Conservation (phyloP, 495 filamentous ascomycete genomes). For the Elasticomyces elasticus region DNA sequence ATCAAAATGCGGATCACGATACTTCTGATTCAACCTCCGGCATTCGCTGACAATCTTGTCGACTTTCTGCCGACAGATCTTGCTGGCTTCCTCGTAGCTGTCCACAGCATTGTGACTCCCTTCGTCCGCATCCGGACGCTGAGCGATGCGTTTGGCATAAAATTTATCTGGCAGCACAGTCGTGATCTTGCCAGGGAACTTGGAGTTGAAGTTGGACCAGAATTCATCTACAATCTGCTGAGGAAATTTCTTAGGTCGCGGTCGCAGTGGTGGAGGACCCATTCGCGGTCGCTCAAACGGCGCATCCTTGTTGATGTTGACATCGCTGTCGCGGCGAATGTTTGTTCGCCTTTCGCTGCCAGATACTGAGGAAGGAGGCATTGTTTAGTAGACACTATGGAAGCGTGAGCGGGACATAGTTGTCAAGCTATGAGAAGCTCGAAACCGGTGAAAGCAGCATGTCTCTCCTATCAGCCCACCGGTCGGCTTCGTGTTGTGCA, state of each 20-base stretch:
- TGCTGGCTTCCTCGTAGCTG: constrained; percentile 66
- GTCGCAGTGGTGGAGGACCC: background rate
- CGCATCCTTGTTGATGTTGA: background rate
- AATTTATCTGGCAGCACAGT: constrained; percentile 65
- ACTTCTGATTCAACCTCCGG: constrained; percentile 74
- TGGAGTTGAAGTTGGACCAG: constrained; percentile 67
- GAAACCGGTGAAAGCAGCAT: background rate
- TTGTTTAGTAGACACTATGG: background rate
- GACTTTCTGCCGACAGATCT: constrained; percentile 60
- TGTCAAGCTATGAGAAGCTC: background rate
- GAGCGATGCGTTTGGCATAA: constrained; percentile 50
- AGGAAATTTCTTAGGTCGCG: constrained; percentile 41
- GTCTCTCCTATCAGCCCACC: background rate
- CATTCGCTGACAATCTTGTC: constrained; percentile 75
- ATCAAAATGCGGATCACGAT: constrained; percentile 81
- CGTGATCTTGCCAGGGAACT: constrained; percentile 52
- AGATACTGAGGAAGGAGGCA: background rate
- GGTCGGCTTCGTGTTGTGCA: background rate
- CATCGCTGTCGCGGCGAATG: background rate
- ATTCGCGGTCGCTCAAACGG: background rate
- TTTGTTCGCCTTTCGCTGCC: background rate
- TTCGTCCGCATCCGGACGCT: constrained; percentile 39
- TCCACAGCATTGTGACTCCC: constrained; percentile 45
- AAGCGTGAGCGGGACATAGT: no score
- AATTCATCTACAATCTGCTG: constrained; percentile 67